phyloP scores from a whole-genome alignment of 2,329 filamentous ascomycete genomes.

The Fusarium continuum region DNA sequence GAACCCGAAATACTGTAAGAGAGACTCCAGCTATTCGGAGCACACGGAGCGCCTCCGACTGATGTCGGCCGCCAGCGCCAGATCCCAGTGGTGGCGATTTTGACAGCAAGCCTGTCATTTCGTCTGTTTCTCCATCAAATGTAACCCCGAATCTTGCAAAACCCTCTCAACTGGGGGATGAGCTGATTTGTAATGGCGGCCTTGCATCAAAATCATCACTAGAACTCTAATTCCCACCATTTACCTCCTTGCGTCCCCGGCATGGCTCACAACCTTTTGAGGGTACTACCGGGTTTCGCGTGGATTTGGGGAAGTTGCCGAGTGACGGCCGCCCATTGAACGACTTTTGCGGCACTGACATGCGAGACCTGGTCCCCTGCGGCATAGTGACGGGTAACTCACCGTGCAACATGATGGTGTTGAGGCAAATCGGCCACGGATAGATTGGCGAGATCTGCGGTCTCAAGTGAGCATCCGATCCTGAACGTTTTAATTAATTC shows the following conservation, averaged over 20 bases:
- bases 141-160: neutral
- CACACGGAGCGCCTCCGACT: neutral
- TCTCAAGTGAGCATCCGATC: neutral
- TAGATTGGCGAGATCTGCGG: constrained; percentile 32
- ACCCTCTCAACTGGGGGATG: neutral
- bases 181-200: constrained; percentile 28
- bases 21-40: neutral
- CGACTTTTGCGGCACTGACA: neutral
- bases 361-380: neutral
- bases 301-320: neutral
- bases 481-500: neutral
- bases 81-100: constrained; percentile 29
- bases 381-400: neutral
- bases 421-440: constrained; percentile 9
- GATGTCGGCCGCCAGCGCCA: constrained; percentile 10
- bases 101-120: neutral
- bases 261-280: neutral
- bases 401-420: neutral
- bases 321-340: neutral
- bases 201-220: constrained; percentile 22
- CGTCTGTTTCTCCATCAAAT: constrained; percentile 2
- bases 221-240: neutral
- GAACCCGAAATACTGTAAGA: constrained; percentile 17
- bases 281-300: neutral
- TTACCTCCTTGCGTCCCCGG: neutral